Evolutionary conservation across 75 land plant species (phyloP).

Genomic region (Picea glauca): DNA sequence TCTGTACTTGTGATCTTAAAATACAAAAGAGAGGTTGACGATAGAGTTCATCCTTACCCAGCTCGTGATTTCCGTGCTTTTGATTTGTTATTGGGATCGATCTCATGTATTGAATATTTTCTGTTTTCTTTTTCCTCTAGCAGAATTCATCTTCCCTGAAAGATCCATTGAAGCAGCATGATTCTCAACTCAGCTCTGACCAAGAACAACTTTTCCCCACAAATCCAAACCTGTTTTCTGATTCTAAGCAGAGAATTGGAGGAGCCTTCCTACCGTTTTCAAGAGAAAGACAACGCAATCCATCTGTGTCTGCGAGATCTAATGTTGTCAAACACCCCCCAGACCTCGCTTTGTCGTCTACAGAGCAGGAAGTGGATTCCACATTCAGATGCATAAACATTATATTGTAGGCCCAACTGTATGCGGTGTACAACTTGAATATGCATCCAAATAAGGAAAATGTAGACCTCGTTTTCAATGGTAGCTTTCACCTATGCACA

Average conservation of each 20-base stretch:
- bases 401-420: no score
- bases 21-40: no score
- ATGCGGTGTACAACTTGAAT: no score
- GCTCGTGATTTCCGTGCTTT: neutral
- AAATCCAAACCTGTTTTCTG: conserved; percentile 40
- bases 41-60: neutral
- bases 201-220: conserved; percentile 25
- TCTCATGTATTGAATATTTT: neutral
- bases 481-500: no score
- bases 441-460: no score
- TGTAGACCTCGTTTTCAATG: no score
- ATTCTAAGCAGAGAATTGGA: conserved; percentile 34
- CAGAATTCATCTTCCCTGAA: conserved; percentile 3
- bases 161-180: conserved; percentile 14
- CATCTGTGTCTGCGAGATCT: conserved; percentile 9
- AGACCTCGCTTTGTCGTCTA: no score
- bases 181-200: neutral
- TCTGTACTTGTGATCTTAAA: no score
- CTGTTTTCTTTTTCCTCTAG: neutral
- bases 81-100: neutral
- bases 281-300: conserved; percentile 22
- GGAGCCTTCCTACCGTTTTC: no score
- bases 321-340: no score
- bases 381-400: no score
- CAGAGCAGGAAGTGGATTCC: no score